Base-by-base conservation (phyloP, 1,139 yeast genomes). In the Saccharomyces pastorianus region DNA sequence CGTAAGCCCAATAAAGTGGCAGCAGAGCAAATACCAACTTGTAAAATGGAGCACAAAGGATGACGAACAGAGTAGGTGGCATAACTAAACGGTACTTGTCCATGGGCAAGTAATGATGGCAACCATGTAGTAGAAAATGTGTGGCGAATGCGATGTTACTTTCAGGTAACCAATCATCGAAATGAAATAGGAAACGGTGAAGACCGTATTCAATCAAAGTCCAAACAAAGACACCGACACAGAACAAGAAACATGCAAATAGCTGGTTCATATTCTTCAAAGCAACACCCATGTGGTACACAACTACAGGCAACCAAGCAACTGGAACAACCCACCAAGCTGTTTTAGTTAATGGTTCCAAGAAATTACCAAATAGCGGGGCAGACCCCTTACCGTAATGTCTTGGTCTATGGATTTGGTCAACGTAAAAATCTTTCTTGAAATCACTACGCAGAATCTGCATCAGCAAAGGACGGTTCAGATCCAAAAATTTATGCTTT, bases 101-200 rank as follows among this genome's bases (percentile, higher is more conserved):
- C 99, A 95, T 93, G 58, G 99, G 99, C 64, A 93, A 78, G 71
- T 89, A 93, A 71, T 93, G 99, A 70, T 93, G 99, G 54, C 91
- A 86, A 52, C 99, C 99, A 66, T 93, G 99, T 61, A 91, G 76
- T 59, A 90, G 72, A 77, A 93, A 93, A 71, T 93, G 99, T 49
- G 89, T 63, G 1, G 96, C 82, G 66, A 86, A 84, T 20, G 88
- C 87, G 38, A 80, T 56, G 51, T 83, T 85, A 70, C 86, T 81
- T 61, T 88, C 88, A 11, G 99, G 99, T 60, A 95, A 78, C 68
- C 84, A 81, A 51, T 80, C 75, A 70, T 93, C 99, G 65, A 93
- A 76, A 70, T 93, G 99, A 84, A 93, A 93, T 60, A 95, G 71
- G 71, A 90, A 91, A 64, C 99, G 82, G 70, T 93, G 99, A 70